phyloP scores from a whole-genome alignment of 306 rosid genomes.

The Crataegus laevigata region DNA sequence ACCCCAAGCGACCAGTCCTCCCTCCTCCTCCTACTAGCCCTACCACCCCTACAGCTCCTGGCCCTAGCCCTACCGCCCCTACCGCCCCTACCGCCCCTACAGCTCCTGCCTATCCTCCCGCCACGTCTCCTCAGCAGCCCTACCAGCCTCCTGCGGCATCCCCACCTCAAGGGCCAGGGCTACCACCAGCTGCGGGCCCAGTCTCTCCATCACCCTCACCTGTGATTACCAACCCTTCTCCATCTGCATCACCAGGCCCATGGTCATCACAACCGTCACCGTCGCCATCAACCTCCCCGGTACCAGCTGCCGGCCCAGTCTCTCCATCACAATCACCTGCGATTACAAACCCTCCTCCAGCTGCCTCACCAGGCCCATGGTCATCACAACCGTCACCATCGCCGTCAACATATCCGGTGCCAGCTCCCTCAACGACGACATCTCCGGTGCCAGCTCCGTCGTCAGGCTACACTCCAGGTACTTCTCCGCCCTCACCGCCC shows the following conservation, averaged over 20 bases:
- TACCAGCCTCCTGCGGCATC: not conserved
- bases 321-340: constrained; percentile 14
- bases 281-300: not conserved
- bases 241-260: not conserved
- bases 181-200: not conserved
- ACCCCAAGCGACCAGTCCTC: not conserved
- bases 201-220: constrained; percentile 18
- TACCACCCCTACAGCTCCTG: not conserved
- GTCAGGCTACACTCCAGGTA: not conserved
- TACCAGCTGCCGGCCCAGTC: not conserved
- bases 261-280: not conserved
- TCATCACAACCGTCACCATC: not conserved
- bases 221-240: not conserved
- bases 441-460: constrained; percentile 6
- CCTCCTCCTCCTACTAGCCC: constrained; percentile 6
- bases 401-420: not conserved
- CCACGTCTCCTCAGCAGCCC: not conserved
- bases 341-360: not conserved
- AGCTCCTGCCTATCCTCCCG: not conserved
- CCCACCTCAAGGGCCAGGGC: not conserved
- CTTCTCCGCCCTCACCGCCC: not conserved
- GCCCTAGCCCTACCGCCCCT: not conserved
- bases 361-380: not conserved
- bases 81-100: no score
- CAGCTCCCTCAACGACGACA: not conserved